Base-by-base conservation (phyloP, 2,329 filamentous ascomycete genomes). In the Colletotrichum sp. region DNA sequence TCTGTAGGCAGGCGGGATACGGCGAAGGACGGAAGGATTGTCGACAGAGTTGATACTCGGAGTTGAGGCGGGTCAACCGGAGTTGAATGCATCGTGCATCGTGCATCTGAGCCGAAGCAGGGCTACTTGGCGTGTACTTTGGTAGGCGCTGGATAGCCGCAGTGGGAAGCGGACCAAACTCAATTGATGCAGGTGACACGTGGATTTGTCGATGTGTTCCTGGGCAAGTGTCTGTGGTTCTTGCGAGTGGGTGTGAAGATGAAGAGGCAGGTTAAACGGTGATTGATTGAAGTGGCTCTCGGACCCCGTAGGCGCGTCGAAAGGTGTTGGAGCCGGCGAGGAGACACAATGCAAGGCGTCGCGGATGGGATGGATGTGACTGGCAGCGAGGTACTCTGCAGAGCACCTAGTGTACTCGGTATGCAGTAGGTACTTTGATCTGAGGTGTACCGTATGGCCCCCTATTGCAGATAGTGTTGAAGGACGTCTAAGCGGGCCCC, bases 171-270 rank as follows among this genome's bases (percentile, higher is more conserved):
- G 72, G 60, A 21, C 67, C 67, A 49, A 71, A 60, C 72, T 71
- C 68, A 60, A 60, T 66, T 24, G 68, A 71, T 49, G 68, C 36
- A 34, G 44, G 49, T 28, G 60, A 64, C 72, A 71, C 72, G 68
- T 75, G 67, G 72, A 65, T n/a, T 49, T 71, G 26, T 60, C 57
- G 57, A 59, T 70, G 71, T 49, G 71, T 73, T 73, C 59, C 59
- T 64, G 66, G 44, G 24, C 30, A 44, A 64, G 57, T 57, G 59
- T 57, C 30, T 63, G 30, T 44, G 55, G 55, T 36, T 66, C 44
- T 66, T 21, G 15, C 28, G 66, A 57, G 57, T 55, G 36, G 30
- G 65, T 57, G 55, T 55, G 71, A 57, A 24, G 24, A 30, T 32
- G 24, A 21, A 9, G n/a, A 26, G 36, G 12, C 68, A 52, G 44